Evolutionary conservation across 2,329 filamentous ascomycete genomes (phyloP), one percentile per base, ranked within the genome.

Genomic region (Trichoderma afroharzianum): DNA sequence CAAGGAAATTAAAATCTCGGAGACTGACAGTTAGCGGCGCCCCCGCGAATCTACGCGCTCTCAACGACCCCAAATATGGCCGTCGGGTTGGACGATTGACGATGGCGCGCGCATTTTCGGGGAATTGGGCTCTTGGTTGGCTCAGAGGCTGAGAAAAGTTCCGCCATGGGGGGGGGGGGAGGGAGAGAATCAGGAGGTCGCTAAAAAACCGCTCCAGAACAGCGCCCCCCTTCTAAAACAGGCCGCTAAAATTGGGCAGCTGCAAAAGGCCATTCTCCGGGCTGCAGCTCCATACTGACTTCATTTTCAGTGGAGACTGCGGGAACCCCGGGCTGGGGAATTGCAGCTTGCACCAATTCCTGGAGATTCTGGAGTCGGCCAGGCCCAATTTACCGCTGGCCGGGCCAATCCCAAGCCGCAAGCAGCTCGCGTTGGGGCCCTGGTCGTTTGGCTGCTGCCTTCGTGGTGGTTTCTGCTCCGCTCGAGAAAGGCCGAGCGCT

Each of bases 281-380:
- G 43, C 50, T 43, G 68, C 58, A 67, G 33, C 64, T 70, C 68
- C 68, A 70, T 43, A 55, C 68, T 71, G 72, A 68, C 72, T 63
- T 70, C 70, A 71, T 69, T 63, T 55, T 32, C 30, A 24, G 68
- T 70, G 68, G 68, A 14, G 68, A 43, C 68, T 70, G 73, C 64
- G 73, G 73, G 71, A 72, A 71, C 68, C 68, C 68, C 71, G 73
- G 66, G 62, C 53, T 68, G 61, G 72, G 71, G 63, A 70, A 64
- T 67, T 12, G 47, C 53, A 64, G 57, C 70, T 59, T 32, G 53
- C 50, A 64, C 24, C 36, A 57, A 71, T 64, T 64, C 68, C 63
- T 71, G 69, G 69, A 71, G 69, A 71, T 71, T 71, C 69, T 66
- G 62, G 69, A 71, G 68, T 50, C 53, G 53, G 18, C 32, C 33